Conservation (phyloP, 2,329 filamentous ascomycete genomes). For the Lachnum nothofagi region DNA sequence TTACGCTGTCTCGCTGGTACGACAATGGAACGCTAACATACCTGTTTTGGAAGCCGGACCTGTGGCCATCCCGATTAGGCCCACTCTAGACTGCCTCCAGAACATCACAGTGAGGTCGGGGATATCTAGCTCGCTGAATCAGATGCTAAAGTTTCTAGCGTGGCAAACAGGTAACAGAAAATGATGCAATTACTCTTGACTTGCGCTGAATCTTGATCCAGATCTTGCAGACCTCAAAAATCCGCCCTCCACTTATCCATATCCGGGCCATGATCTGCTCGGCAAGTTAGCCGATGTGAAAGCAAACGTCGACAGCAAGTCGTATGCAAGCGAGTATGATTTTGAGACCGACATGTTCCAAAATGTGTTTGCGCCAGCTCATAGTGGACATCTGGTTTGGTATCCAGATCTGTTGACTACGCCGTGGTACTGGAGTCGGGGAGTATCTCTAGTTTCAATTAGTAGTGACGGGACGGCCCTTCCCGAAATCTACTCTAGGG, state of each 20-base stretch:
- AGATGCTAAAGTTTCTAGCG: not conserved
- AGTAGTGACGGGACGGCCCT: constrained; percentile 52
- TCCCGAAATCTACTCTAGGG: constrained; percentile 51
- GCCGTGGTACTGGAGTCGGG: constrained; percentile 45
- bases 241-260: constrained; percentile 44
- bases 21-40: not conserved
- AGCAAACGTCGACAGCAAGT: constrained; percentile 35
- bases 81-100: constrained; percentile 2
- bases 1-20: not conserved
- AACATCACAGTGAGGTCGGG: not conserved
- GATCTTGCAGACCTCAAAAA: constrained; percentile 35
- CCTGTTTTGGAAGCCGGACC: not conserved
- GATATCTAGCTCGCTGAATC: not conserved
- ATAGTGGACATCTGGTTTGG: constrained; percentile 59
- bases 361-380: constrained; percentile 44
- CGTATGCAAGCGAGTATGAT: constrained; percentile 46
- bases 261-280: constrained; percentile 43
- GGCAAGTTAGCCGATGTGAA: constrained; percentile 40
- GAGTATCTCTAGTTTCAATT: constrained; percentile 50
- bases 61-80: not conserved
- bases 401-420: constrained; percentile 44
- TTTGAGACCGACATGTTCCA: constrained; percentile 49
- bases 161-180: constrained; percentile 4
- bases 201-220: not conserved
- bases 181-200: not conserved